Evolutionary conservation across 2,329 filamentous ascomycete genomes (phyloP).

Genomic region (Ceratocystis colombiana): DNA sequence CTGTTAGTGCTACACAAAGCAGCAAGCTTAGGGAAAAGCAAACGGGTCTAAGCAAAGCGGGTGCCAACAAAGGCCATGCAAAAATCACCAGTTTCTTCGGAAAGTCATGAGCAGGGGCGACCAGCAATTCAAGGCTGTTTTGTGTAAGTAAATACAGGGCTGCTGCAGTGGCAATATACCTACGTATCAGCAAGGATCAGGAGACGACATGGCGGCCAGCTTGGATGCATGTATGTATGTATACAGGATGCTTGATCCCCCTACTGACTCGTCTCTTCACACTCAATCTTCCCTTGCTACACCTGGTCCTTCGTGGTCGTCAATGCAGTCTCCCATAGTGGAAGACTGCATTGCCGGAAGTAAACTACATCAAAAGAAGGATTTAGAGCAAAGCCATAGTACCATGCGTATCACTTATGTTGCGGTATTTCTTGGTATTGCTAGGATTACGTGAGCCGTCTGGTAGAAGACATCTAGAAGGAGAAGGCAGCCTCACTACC

Average conservation of each 20-base stretch:
- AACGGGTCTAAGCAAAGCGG: neutral
- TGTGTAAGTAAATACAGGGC: conserved; percentile 1
- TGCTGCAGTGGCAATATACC: neutral
- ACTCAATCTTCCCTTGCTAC: neutral
- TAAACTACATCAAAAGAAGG: neutral
- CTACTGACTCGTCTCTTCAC: neutral
- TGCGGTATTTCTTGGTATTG: neutral
- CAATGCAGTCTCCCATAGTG: neutral
- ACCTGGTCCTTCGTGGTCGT: neutral
- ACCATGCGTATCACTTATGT: neutral
- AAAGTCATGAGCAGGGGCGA: neutral
- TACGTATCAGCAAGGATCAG: conserved; percentile 4
- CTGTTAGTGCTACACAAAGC: neutral
- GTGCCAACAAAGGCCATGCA: conserved; percentile 5
- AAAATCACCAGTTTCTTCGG: conserved; percentile 24
- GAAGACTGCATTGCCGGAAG: neutral
- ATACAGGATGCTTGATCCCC: neutral
- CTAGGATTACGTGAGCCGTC: neutral
- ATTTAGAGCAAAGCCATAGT: neutral
- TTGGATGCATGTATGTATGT: neutral
- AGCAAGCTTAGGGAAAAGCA: neutral
- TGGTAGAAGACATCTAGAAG: conserved; percentile 1
- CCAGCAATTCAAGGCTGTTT: neutral
- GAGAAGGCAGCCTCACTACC: neutral
- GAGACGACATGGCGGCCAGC: neutral